These are phyloP conservation scores for Grigorovia transvaalensis DNA, from an alignment of 805 yeast species.

Conservation along the genomic window DNA sequence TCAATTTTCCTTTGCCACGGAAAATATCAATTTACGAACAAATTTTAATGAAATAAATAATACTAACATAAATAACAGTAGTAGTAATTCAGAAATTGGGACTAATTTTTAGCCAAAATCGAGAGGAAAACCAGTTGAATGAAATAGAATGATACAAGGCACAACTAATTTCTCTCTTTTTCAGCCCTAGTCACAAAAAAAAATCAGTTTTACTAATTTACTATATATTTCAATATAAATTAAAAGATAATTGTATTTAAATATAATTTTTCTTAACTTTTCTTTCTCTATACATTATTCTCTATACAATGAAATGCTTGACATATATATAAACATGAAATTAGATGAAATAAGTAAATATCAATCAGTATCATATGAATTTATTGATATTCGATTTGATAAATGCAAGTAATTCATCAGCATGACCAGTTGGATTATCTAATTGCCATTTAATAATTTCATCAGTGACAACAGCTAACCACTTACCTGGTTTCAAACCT, in stretches of 20 bases:
- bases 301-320: neutral
- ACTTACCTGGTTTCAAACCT: conserved; percentile 68
- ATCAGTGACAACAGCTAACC: conserved; percentile 57
- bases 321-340: too few species aligned
- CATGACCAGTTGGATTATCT: conserved; percentile 49
- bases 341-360: too few species aligned
- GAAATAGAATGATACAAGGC: neutral
- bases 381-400: conserved; percentile 10
- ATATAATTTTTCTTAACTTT: too few species aligned
- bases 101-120: neutral
- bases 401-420: conserved; percentile 45
- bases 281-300: too few species aligned
- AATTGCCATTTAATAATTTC: conserved; percentile 64
- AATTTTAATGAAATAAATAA: neutral
- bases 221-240: neutral
- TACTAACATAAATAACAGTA: neutral
- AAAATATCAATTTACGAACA: neutral
- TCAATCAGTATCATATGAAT: neutral
- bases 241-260: too few species aligned
- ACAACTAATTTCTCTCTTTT: neutral
- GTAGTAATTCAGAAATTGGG: neutral
- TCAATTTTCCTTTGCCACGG: neutral
- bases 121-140: neutral
- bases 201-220: too few species aligned
- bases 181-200: too few species aligned